A percentile compares a stretch with the other conserved stretches of the same genome.
These are phyloP conservation scores for Talaromyces sp. DNA, from an alignment of 2,329 filamentous ascomycete genomes.

Conservation along the genomic window DNA sequence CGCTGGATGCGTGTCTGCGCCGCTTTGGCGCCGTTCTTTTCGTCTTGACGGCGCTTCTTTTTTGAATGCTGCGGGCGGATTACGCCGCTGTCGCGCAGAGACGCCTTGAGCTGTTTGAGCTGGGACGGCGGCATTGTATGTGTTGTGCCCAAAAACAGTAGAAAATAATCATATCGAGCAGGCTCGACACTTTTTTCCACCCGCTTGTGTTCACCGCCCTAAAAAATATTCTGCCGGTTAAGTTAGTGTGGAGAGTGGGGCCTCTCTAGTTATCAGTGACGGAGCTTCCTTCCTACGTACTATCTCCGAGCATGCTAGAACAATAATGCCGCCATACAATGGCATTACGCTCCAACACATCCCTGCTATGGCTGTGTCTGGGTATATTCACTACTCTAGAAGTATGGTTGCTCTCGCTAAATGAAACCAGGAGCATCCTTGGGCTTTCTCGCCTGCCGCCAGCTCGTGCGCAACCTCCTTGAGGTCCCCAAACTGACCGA, in stretches of 20 bases:
- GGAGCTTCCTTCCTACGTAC: not conserved
- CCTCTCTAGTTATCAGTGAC: not conserved
- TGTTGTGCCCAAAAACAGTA: not conserved
- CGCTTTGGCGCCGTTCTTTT: conserved; percentile 60
- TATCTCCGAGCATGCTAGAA: not conserved
- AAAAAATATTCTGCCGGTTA: not conserved
- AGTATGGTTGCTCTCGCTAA: not conserved
- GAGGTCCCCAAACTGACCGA: conserved; percentile 46
- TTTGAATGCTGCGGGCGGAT: conserved; percentile 91
- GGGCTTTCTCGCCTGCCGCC: conserved; percentile 48
- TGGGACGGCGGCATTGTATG: conserved; percentile 84
- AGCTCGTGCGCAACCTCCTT: conserved; percentile 51
- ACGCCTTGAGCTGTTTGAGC: conserved; percentile 90
- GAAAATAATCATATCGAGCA: not conserved
- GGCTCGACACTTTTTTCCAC: not conserved
- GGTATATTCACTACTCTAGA: not conserved
- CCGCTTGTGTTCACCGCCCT: not conserved
- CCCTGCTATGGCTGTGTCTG: conserved; percentile 10
- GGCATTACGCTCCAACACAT: conserved; percentile 8
- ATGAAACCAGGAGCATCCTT: conserved; percentile 29
- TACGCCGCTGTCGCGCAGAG: conserved; percentile 82
- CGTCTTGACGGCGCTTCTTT: conserved; percentile 78
- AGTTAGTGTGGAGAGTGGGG: not conserved
- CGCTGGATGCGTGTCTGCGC: conserved; percentile 69
- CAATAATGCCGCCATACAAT: not conserved